Percentiles rank a stretch among this genome's conserved stretches.
Conservation (phyloP, 2,329 filamentous ascomycete species). For the Fusarium hainanense region DNA sequence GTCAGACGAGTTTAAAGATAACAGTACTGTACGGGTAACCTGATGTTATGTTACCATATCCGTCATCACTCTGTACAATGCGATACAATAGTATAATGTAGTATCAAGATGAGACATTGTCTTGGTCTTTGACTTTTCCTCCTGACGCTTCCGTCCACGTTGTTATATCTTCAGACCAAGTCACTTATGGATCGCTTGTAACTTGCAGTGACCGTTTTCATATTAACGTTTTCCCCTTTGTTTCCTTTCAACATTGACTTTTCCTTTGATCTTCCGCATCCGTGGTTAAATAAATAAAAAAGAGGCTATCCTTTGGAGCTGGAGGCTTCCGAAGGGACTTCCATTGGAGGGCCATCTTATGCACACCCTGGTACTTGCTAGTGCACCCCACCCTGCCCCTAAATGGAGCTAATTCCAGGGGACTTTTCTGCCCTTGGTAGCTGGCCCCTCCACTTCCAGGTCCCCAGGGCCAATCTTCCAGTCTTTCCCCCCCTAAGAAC, state of each 20-base stretch:
- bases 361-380: constrained; percentile 12
- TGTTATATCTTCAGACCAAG: constrained; percentile 18
- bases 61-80: neutral
- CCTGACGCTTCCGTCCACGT: constrained; percentile 24
- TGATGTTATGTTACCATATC: neutral
- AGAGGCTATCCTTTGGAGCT: neutral
- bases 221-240: neutral
- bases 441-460: constrained; percentile 7
- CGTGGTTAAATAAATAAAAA: constrained; percentile 16
- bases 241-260: neutral
- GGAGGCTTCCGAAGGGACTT: neutral
- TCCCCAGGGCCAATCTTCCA: constrained; percentile 1
- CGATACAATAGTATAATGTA: neutral
- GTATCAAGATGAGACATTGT: constrained; percentile 14
- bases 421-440: constrained; percentile 25
- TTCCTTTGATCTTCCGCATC: neutral
- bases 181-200: neutral
- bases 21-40: neutral
- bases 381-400: constrained; percentile 1
- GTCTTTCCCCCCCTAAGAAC: constrained; percentile 10
- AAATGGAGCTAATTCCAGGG: constrained; percentile 32
- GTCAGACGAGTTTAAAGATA: neutral
- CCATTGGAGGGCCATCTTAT: neutral
- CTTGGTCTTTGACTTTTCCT: constrained; percentile 23
- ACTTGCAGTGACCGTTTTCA: neutral